A percentile compares a stretch with the other conserved stretches of the same genome.
phyloP scores from a whole-genome alignment of 192 early-diverging fungal genomes.

The Spinellus fusiger region DNA sequence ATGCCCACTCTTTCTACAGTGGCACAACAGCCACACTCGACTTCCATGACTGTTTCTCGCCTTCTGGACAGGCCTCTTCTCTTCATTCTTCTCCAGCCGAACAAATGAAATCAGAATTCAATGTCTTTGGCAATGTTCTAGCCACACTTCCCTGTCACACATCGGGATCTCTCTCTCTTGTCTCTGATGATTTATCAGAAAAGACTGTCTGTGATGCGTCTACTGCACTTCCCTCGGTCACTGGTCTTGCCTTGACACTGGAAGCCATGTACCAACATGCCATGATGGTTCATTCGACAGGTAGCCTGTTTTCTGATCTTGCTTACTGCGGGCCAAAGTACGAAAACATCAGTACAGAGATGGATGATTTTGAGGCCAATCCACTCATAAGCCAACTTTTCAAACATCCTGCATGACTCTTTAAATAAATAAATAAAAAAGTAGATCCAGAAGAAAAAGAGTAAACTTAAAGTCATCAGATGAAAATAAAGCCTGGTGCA shows the following conservation, averaged over 20 bases:
- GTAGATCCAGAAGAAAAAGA: background rate
- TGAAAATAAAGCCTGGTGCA: constrained; percentile 45
- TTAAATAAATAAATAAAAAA: background rate
- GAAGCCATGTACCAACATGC: constrained; percentile 16
- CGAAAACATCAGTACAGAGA: constrained; percentile 14
- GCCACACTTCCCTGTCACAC: background rate
- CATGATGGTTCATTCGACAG: background rate
- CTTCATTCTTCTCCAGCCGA: background rate
- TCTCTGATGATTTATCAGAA: background rate
- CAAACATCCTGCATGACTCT: background rate
- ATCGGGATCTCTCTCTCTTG: background rate
- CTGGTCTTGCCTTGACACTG: background rate
- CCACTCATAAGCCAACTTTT: constrained; percentile 12
- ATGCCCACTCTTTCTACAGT: constrained; percentile 8
- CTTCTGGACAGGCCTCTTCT: background rate
- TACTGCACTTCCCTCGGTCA: background rate
- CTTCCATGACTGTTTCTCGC: constrained; percentile 26
- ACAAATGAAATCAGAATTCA: background rate
- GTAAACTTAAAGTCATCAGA: constrained; percentile 62
- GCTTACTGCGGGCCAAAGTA: constrained; percentile 6
- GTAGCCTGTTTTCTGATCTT: background rate
- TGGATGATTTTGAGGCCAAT: constrained; percentile 7
- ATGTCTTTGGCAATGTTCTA: background rate
- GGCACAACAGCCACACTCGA: constrained; percentile 14
- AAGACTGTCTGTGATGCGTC: no score